These are phyloP conservation scores for Polytrichum commune DNA, from an alignment of 225 moss, liverwort and hornwort genomes.

Conservation along the genomic window DNA sequence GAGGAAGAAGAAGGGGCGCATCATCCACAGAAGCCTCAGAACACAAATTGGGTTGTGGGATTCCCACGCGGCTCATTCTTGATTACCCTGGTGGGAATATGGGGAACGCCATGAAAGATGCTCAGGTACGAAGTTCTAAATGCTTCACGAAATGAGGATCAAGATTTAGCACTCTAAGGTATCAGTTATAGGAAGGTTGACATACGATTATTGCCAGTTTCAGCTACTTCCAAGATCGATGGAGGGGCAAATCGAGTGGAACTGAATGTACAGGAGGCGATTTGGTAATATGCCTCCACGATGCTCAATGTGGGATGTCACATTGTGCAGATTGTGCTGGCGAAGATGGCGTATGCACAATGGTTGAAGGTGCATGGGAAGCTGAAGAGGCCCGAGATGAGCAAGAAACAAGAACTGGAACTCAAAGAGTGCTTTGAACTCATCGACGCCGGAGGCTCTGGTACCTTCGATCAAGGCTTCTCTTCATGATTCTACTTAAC, in stretches of 20 bases:
- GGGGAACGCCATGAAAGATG: no score
- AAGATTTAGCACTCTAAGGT: no score
- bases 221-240: no score
- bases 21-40: not conserved
- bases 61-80: constrained; percentile 2
- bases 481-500: no score
- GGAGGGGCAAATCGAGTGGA: no score
- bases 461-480: constrained; percentile 13
- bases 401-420: constrained; percentile 74
- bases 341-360: constrained; percentile 47
- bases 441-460: constrained; percentile 65
- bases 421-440: constrained; percentile 82
- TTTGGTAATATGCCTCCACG: no score
- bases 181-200: no score
- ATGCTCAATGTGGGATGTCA: not conserved
- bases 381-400: constrained; percentile 70
- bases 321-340: constrained; percentile 47
- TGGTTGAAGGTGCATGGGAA: constrained; percentile 77
- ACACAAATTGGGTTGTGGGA: constrained; percentile 1
- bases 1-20: constrained; percentile 20
- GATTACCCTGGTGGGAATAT: no score
- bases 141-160: no score
- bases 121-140: no score
- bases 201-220: no score
- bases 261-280: no score